phyloP scores from a whole-genome alignment of 495 filamentous ascomycete genomes.

The Neurospora discreta region DNA sequence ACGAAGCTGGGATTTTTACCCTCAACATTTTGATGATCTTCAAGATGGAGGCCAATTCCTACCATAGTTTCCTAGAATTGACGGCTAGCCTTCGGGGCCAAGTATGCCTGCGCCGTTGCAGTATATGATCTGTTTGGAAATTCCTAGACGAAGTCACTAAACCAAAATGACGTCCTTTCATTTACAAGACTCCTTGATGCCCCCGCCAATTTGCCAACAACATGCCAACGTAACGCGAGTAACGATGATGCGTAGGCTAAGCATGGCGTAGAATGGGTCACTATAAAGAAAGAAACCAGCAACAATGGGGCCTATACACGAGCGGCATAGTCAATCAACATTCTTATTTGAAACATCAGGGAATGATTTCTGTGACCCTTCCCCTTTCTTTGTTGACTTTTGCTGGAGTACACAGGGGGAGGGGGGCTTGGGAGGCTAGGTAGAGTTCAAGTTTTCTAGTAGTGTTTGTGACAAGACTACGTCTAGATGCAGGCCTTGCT shows the following conservation, averaged over 20 bases:
- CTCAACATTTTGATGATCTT: neutral
- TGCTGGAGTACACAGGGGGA: neutral
- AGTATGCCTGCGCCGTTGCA: neutral
- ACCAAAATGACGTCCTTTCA: neutral
- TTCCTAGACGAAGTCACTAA: neutral
- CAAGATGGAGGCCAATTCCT: neutral
- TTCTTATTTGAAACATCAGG: neutral
- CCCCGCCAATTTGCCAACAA: neutral
- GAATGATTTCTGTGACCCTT: neutral
- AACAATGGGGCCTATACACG: neutral
- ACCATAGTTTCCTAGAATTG: neutral
- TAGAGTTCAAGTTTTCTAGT: neutral
- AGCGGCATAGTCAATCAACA: neutral
- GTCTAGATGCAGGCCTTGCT: no score
- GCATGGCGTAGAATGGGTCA: neutral
- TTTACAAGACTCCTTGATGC: neutral
- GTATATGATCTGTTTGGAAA: neutral
- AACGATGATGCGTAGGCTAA: no score
- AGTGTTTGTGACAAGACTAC: neutral
- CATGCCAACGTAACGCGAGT: no score
- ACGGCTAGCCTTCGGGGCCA: neutral
- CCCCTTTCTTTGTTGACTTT: neutral
- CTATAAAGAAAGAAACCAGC: neutral
- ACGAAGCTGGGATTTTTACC: neutral
- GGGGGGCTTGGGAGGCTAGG: neutral